Evolutionary conservation across 1,284 basidiomycete species (phyloP), one percentile per base, ranked within the genome.

Genomic region (Calocybe gambosa): DNA sequence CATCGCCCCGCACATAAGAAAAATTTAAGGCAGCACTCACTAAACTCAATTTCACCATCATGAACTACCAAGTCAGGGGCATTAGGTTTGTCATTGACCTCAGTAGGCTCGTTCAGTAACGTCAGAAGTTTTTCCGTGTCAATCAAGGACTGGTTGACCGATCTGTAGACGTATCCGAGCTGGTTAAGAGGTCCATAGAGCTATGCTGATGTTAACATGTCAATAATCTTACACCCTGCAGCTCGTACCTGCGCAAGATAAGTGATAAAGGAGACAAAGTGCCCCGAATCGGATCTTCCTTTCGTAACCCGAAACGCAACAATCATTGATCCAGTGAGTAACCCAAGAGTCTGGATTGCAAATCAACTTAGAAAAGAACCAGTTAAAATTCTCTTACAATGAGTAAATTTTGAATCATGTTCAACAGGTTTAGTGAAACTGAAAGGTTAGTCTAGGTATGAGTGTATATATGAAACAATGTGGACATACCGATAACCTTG

Each of bases 11-110:
- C 28, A 9, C 9, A 46, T 26, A 40, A 16, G 36, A 3, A 5
- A 23, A 4, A 29, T 6, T 9, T 23, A 23, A 13, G 4, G 21
- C 26, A 38, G 54, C n/a, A 63, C 74, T 40, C 50, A 88, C 86
- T 82, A 62, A 96, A 95, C 59, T 89, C 89, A 59, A 96, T 86
- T 58, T 85, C 83, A 8, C 92, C 80, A 48, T 82, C 70, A 21
- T 77, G 68, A n/a, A 91, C 76, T 39, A 82, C 67, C 23, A 95
- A 73, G 46, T 89, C 80, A 20, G 79, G 74, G 5, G 89, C 89
- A 56, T 80, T 75, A 1, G 84, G 85, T 57, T 77, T 78, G 63
- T 95, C 90, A 55, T 85, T 80, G 52, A 96, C 78, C 45, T 93
- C 91, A 1, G 78, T 84, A 1, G 86, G 80, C 58, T 91, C 87